phyloP scores from a whole-genome alignment of 2,329 filamentous ascomycete genomes.

The Calonectria hawksworthii region DNA sequence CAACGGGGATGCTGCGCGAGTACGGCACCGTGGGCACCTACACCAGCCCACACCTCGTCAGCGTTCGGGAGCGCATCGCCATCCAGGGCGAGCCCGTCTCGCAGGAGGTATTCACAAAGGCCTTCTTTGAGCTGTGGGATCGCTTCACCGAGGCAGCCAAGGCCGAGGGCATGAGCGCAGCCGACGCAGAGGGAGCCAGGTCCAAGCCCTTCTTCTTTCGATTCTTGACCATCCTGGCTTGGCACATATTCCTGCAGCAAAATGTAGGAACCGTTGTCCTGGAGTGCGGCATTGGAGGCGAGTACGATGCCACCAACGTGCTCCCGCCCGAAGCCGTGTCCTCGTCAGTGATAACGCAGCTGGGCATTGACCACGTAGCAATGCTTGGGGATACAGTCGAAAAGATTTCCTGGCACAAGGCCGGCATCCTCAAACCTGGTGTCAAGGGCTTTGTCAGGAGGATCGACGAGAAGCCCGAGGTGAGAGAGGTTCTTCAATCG shows the following conservation, averaged over 20 bases:
- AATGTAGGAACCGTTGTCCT: constrained; percentile 84
- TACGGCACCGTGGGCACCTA: constrained; percentile 77
- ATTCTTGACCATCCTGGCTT: constrained; percentile 88
- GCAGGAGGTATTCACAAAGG: constrained; percentile 77
- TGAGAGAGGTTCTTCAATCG: constrained; percentile 67
- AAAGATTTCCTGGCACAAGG: constrained; percentile 92
- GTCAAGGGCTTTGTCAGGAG: constrained; percentile 55
- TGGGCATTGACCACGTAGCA: constrained; percentile 88
- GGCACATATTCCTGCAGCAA: constrained; percentile 84
- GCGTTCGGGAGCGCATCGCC: constrained; percentile 86
- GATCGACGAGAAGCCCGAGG: constrained; percentile 50
- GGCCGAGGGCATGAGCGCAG: constrained; percentile 50
- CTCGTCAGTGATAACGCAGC: constrained; percentile 80
- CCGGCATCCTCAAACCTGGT: constrained; percentile 83
- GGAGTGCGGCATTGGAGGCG: constrained; percentile 94
- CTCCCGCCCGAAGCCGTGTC: constrained; percentile 74
- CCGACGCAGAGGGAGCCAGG: constrained; percentile 65
- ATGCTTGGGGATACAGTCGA: constrained; percentile 85
- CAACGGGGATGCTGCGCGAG: constrained; percentile 80
- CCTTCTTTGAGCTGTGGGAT: constrained; percentile 91
- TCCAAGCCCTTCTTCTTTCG: constrained; percentile 94
- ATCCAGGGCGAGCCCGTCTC: constrained; percentile 81
- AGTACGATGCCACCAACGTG: constrained; percentile 94
- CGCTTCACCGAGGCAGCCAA: constrained; percentile 58
- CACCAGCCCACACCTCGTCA: constrained; percentile 88